These are phyloP conservation scores for Talaromyces adpressus DNA, from an alignment of 495 filamentous ascomycete species.

Conservation along the genomic window DNA sequence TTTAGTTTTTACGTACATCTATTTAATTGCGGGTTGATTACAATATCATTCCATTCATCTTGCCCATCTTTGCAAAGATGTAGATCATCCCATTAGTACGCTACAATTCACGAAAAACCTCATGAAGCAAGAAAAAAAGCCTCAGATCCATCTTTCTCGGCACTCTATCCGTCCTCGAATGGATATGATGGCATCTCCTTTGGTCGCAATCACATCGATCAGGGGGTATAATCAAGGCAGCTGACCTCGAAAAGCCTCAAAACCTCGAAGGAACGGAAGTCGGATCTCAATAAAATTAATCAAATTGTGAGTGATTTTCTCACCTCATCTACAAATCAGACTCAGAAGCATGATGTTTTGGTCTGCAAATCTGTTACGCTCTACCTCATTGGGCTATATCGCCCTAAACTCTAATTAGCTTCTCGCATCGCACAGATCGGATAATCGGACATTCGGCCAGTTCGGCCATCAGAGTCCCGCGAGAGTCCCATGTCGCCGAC, in stretches of 20 bases:
- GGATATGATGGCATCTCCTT: neutral
- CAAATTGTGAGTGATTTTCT: neutral
- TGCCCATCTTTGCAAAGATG: neutral
- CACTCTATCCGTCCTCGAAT: neutral
- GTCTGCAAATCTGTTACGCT: neutral
- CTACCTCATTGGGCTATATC: neutral
- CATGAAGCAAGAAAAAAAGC: neutral
- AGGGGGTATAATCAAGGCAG: neutral
- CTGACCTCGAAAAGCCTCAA: neutral
- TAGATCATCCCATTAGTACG: neutral
- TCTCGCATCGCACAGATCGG: neutral
- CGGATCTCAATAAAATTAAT: neutral
- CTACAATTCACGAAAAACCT: neutral
- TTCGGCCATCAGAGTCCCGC: neutral
- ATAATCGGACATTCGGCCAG: constrained; percentile 3
- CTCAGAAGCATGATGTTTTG: too few species aligned
- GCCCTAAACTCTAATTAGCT: neutral
- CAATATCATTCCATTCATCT: neutral
- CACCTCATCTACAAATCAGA: neutral
- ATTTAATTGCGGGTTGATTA: neutral
- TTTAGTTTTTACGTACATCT: neutral
- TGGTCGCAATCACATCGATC: neutral
- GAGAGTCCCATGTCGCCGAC: neutral
- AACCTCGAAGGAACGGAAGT: neutral
- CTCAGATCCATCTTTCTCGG: neutral